Evolutionary conservation across 176 grass and related monocot species (phyloP).

Genomic region (Ensete glaucum): DNA sequence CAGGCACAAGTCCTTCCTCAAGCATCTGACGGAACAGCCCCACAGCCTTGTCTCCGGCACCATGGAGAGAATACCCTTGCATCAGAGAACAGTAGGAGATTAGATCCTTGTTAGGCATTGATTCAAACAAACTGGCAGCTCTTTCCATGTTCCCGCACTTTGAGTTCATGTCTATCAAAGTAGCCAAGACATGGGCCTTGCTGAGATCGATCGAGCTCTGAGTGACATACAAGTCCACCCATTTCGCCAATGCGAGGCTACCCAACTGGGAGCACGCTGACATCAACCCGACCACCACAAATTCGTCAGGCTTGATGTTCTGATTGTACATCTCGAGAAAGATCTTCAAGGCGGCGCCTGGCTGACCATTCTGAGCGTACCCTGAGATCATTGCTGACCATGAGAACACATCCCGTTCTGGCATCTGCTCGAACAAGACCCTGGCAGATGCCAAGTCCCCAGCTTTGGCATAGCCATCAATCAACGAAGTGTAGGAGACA

Average conservation of each 20-base stretch:
- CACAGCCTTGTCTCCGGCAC: constrained; percentile 64
- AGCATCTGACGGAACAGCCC: constrained; percentile 74
- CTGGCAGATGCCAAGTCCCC: constrained; percentile 50
- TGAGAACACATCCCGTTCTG: constrained; percentile 41
- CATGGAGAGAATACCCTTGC: constrained; percentile 87
- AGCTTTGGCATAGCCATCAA: constrained; percentile 60
- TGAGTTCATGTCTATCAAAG: constrained; percentile 81
- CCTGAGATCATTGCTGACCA: constrained; percentile 86
- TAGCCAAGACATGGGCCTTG: constrained; percentile 51
- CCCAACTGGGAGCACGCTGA: constrained; percentile 73
- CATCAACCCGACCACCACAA: constrained; percentile 61
- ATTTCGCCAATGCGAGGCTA: constrained; percentile 46
- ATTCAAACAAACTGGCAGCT: constrained; percentile 59
- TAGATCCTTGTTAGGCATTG: constrained; percentile 59
- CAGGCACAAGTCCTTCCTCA: constrained; percentile 54
- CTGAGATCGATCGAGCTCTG: constrained; percentile 35
- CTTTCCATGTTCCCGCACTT: constrained; percentile 87
- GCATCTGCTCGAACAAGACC: constrained; percentile 47
- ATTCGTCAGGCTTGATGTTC: constrained; percentile 52
- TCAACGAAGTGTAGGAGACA: constrained; percentile 49
- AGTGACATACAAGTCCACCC: constrained; percentile 54
- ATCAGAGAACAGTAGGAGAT: constrained; percentile 83
- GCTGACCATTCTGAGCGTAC: constrained; percentile 65
- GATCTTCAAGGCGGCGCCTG: constrained; percentile 47
- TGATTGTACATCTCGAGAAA: constrained; percentile 52